phyloP scores from a whole-genome alignment of 352 stramenopile genomes.

The Globisporangium uncinulatum region DNA sequence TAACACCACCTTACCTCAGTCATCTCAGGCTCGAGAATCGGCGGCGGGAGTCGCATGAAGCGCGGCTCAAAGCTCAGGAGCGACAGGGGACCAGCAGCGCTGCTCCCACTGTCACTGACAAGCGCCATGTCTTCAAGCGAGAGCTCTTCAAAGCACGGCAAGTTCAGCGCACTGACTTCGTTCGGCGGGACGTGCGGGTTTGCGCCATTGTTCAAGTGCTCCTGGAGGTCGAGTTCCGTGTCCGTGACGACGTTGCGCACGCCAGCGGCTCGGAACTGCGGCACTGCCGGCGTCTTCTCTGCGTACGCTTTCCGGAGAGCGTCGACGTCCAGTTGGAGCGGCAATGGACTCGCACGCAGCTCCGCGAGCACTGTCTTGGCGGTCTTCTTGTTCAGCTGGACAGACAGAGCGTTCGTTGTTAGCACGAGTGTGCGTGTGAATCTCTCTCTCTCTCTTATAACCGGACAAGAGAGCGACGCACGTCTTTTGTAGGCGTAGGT shows the following conservation, averaged over 20 bases:
- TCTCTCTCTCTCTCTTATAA: conserved; percentile 3
- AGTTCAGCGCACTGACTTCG: conserved; percentile 59
- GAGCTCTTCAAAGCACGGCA: conserved; percentile 67
- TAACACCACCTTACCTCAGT: conserved; percentile 33
- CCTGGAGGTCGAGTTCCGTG: conserved; percentile 76
- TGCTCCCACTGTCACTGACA: conserved; percentile 22
- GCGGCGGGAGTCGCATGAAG: conserved; percentile 82
- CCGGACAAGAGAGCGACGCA: conserved; percentile 18
- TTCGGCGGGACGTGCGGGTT: conserved; percentile 64
- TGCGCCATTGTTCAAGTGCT: conserved; percentile 76
- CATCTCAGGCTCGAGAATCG: conserved; percentile 82
- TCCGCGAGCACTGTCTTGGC: conserved; percentile 66
- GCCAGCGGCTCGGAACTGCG: conserved; percentile 70
- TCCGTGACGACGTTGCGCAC: conserved; percentile 78
- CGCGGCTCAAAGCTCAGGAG: conserved; percentile 85
- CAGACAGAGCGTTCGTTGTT: background rate
- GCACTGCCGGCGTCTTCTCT: conserved; percentile 69
- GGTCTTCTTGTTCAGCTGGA: conserved; percentile 57
- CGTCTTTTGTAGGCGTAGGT: conserved; percentile 39
- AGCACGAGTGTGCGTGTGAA: background rate
- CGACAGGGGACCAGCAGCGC: conserved; percentile 42
- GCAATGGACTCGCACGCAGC: conserved; percentile 44
- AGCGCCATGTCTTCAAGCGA: conserved; percentile 72
- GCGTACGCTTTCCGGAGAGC: conserved; percentile 58
- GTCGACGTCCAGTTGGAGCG: conserved; percentile 57